Conservation (phyloP, 2,329 filamentous ascomycete species). For the Chrysoporthe austroafricana region DNA sequence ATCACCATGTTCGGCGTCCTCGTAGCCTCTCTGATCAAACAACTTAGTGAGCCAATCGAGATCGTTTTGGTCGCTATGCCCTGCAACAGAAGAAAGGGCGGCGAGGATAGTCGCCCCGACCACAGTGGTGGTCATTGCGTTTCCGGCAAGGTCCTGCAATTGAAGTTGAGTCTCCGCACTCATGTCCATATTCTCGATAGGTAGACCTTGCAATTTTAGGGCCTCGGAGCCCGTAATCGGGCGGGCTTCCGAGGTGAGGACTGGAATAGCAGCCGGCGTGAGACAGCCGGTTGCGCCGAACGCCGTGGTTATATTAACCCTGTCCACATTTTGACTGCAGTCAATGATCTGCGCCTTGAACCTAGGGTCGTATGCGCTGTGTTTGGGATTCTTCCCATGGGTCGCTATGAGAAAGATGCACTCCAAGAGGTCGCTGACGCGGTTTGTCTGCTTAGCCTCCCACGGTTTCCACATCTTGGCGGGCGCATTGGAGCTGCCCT, state of each 20-base stretch:
- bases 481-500: conserved; percentile 16
- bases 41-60: conserved; percentile 13
- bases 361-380: conserved; percentile 52
- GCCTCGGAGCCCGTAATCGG: conserved; percentile 66
- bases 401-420: conserved; percentile 49
- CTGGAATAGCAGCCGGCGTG: conserved; percentile 67
- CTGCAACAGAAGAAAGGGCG: conserved; percentile 45
- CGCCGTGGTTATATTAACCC: conserved; percentile 44
- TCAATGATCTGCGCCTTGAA: conserved; percentile 58
- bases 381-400: neutral
- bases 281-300: conserved; percentile 69
- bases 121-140: conserved; percentile 78
- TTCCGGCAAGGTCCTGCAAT: conserved; percentile 73
- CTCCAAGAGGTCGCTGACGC: conserved; percentile 70
- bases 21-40: neutral
- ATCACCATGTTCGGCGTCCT: neutral
- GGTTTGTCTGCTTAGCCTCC: conserved; percentile 54
- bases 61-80: neutral
- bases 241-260: conserved; percentile 62
- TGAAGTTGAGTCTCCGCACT: conserved; percentile 64
- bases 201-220: conserved; percentile 70
- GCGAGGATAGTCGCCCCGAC: conserved; percentile 66
- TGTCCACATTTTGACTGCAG: conserved; percentile 74
- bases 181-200: conserved; percentile 64
- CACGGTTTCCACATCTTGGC: conserved; percentile 47